These are phyloP conservation scores for Melastoma candidum DNA, from an alignment of 441 rosid species.

Conservation along the genomic window DNA sequence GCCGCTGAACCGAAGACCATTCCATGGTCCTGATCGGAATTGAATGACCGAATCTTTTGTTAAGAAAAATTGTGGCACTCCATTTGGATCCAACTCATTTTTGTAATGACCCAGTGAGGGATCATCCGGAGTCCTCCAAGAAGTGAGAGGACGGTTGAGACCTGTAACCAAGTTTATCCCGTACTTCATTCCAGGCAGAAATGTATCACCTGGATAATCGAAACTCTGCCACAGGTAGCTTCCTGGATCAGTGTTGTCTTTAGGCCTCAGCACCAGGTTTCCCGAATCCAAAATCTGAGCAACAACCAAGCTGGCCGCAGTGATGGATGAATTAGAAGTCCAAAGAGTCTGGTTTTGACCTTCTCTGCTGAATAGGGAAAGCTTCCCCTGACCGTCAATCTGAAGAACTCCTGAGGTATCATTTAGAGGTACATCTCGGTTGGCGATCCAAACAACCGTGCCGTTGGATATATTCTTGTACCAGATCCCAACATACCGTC, in stretches of 20 bases:
- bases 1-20: slow-evolving; percentile 18
- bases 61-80: slow-evolving; percentile 17
- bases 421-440: slow-evolving; percentile 12
- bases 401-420: slow-evolving; percentile 7
- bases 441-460: slow-evolving; percentile 18
- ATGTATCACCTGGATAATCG: slow-evolving; percentile 8
- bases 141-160: slow-evolving; percentile 5
- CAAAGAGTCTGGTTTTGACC: background rate
- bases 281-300: slow-evolving; percentile 11
- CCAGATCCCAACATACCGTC: slow-evolving; percentile 15
- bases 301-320: background rate
- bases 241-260: background rate
- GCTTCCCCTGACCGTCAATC: background rate
- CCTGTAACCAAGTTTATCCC: slow-evolving; percentile 10
- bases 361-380: background rate
- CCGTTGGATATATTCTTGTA: slow-evolving; percentile 5
- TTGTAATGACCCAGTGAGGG: slow-evolving; percentile 5
- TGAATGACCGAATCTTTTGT: slow-evolving; percentile 3
- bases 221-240: slow-evolving; percentile 12
- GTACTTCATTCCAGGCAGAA: slow-evolving; percentile 12
- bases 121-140: slow-evolving; percentile 11
- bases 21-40: slow-evolving; percentile 20
- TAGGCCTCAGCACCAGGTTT: slow-evolving; percentile 1
- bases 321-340: no score
- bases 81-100: slow-evolving; percentile 11